phyloP scores from a whole-genome alignment of 2,329 filamentous ascomycete genomes.

The Ceratocystis papillata region DNA sequence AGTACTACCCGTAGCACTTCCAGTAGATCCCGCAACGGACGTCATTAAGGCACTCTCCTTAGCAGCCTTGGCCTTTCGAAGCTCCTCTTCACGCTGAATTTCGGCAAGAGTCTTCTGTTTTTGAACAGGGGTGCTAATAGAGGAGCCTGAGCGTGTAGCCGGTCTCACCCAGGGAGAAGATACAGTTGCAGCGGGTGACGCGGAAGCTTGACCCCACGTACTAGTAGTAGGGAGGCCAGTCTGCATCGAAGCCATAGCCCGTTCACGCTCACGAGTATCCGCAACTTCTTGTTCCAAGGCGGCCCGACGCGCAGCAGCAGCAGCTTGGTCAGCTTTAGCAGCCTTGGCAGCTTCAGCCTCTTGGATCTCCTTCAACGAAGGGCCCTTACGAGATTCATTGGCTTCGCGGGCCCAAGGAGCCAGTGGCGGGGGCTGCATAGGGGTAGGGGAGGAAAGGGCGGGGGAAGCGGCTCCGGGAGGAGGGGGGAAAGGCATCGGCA shows the following conservation, averaged over 20 bases:
- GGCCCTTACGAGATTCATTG: constrained; percentile 64
- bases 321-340: constrained; percentile 74
- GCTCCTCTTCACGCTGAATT: constrained; percentile 93
- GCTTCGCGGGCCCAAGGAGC: constrained; percentile 93
- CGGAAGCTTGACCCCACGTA: constrained; percentile 77
- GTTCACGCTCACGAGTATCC: constrained; percentile 47
- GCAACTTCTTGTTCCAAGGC: constrained; percentile 68
- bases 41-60: constrained; percentile 37
- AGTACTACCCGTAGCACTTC: constrained; percentile 34
- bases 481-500: constrained; percentile 65
- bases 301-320: constrained; percentile 64
- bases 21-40: constrained; percentile 29
- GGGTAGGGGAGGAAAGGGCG: constrained; percentile 36
- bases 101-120: constrained; percentile 84
- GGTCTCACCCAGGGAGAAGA: constrained; percentile 59
- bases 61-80: constrained; percentile 63
- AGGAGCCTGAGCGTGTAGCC: constrained; percentile 26
- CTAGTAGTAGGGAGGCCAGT: constrained; percentile 77
- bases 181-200: constrained; percentile 44
- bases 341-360: constrained; percentile 89
- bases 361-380: constrained; percentile 92
- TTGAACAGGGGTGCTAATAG: constrained; percentile 35
- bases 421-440: constrained; percentile 53
- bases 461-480: constrained; percentile 41
- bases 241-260: constrained; percentile 41